Evolutionary conservation across 2,329 filamentous ascomycete species (phyloP).

Genomic region (Metarhizium album): DNA sequence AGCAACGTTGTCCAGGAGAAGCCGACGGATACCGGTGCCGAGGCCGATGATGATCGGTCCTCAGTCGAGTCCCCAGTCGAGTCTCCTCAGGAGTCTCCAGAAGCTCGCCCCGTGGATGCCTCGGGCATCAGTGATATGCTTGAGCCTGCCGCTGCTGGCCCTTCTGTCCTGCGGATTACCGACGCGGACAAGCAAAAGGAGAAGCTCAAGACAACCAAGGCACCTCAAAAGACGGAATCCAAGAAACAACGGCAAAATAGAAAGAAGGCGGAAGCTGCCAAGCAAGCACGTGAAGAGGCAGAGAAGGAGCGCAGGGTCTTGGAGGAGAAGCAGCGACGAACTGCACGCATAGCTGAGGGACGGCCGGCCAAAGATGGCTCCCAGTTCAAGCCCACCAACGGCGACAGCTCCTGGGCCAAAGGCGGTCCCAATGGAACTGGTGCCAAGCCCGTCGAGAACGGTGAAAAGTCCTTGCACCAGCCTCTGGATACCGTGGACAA

Average conservation of each 20-base stretch:
- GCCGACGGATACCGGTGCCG: constrained; percentile 51
- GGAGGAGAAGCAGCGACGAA: constrained; percentile 73
- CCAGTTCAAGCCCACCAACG: constrained; percentile 38
- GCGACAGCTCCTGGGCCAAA: constrained; percentile 32
- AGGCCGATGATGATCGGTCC: constrained; percentile 74
- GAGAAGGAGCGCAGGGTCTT: constrained; percentile 68
- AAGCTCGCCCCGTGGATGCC: constrained; percentile 42
- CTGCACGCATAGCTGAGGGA: constrained; percentile 72
- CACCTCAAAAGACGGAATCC: constrained; percentile 59
- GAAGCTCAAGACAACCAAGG: constrained; percentile 52
- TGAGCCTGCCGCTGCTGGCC: constrained; percentile 55
- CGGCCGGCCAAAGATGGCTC: constrained; percentile 73
- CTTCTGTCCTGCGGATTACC: constrained; percentile 70
- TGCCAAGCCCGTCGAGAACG: constrained; percentile 21
- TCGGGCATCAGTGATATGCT: constrained; percentile 87
- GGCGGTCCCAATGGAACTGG: constrained; percentile 22
- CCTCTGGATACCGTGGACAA: constrained; percentile 49
- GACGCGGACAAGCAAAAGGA: constrained; percentile 52
- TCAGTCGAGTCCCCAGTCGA: constrained; percentile 49
- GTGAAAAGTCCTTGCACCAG: constrained; percentile 25
- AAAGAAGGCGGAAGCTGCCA: constrained; percentile 75
- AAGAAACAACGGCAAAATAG: constrained; percentile 96
- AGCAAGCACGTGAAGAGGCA: constrained; percentile 61
- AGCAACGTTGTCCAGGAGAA: constrained; percentile 32
- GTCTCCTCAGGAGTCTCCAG: constrained; percentile 51